A percentile compares a stretch with the other conserved stretches of the same genome.
Evolutionary conservation across 2,329 filamentous ascomycete species (phyloP).

Genomic region (Fusarium mexicanum): DNA sequence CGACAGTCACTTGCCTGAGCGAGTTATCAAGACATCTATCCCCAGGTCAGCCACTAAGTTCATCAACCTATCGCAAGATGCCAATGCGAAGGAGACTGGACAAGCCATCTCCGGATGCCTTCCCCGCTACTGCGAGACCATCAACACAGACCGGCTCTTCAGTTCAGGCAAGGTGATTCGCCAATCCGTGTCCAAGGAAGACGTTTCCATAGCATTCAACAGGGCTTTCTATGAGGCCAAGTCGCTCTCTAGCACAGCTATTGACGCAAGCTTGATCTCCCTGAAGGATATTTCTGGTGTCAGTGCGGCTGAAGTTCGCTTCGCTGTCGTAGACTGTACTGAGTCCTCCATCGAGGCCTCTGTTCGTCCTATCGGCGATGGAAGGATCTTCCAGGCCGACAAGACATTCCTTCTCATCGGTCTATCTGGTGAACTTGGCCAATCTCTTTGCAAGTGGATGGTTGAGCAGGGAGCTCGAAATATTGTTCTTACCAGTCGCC

Average conservation of each 20-base stretch:
- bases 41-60: neutral
- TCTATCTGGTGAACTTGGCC: neutral
- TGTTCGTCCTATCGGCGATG: neutral
- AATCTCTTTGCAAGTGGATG: neutral
- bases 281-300: neutral
- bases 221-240: neutral
- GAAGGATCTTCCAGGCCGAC: neutral
- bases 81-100: fast-evolving
- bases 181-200: neutral
- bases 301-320: neutral
- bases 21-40: fast-evolving
- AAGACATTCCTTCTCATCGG: neutral
- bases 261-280: neutral
- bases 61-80: neutral
- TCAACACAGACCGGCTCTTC: fast-evolving
- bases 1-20: neutral
- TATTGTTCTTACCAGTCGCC: neutral
- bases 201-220: fast-evolving
- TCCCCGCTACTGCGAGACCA: fast-evolving
- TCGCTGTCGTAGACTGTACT: neutral
- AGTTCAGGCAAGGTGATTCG: neutral
- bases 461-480: neutral
- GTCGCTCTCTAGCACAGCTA: neutral
- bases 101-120: neutral
- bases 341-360: neutral